phyloP scores from a whole-genome alignment of 306 rosid genomes.

The Ormosia emarginata region DNA sequence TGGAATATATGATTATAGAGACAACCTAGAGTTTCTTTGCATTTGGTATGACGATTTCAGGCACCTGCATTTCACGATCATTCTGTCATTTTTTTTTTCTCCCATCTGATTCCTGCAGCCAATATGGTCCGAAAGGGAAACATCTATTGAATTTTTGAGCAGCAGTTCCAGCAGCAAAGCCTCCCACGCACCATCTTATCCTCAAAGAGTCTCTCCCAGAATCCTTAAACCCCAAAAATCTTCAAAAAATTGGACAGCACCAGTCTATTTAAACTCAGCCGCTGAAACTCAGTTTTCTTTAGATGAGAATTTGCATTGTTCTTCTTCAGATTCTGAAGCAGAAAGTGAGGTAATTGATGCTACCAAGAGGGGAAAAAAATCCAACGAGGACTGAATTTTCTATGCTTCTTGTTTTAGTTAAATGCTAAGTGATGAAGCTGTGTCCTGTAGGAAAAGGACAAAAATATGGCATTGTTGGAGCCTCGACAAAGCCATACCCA shows the following conservation, averaged over 20 bases:
- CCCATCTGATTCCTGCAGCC: conserved; percentile 52
- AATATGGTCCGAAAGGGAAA: conserved; percentile 74
- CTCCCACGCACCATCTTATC: conserved; percentile 35
- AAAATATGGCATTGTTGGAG: conserved; percentile 39
- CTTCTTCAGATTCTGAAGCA: conserved; percentile 57
- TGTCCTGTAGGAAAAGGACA: conserved; percentile 61
- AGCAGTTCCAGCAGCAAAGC: conserved; percentile 28
- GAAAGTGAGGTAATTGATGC: conserved; percentile 65
- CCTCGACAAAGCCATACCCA: conserved; percentile 41
- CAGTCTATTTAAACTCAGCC: conserved; percentile 35
- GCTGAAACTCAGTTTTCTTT: conserved; percentile 40
- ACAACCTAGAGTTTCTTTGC: not conserved
- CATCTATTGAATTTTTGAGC: conserved; percentile 42
- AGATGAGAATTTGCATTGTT: conserved; percentile 36
- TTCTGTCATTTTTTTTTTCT: not conserved
- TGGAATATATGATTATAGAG: not conserved
- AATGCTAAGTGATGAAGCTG: conserved; percentile 22
- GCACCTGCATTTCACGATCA: not conserved
- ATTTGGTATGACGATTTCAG: not conserved
- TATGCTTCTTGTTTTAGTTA: conserved; percentile 31
- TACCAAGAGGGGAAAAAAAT: conserved; percentile 26
- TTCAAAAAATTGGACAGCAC: conserved; percentile 26
- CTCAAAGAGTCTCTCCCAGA: conserved; percentile 54
- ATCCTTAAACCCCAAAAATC: conserved; percentile 34
- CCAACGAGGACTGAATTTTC: conserved; percentile 39